Evolutionary conservation across 2,329 filamentous ascomycete genomes (phyloP), one percentile per base, ranked within the genome.

Genomic region (Fonsecaea erecta): DNA sequence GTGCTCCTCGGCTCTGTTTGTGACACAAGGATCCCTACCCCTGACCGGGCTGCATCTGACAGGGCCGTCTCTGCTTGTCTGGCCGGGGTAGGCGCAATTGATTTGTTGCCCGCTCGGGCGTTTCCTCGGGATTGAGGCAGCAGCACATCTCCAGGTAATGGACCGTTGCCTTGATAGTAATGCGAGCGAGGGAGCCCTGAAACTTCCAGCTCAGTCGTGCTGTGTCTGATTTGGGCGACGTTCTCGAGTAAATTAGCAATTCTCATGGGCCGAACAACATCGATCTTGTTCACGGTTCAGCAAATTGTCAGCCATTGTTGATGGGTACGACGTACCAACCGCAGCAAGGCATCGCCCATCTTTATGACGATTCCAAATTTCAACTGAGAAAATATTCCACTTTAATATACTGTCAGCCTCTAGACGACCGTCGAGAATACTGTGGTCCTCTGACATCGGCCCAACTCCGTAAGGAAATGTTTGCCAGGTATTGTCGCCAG

Each of bases 301-400:
- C 28, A 14, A 11, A 8, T 18, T 32, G 11, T 34, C 26, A 18
- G 0, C 26, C 8, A 32, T 16, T n/a, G 2, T 30, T 28, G 1
- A 32, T n/a, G 12, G 7, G 26, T 18, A n/a, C 26, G 26, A 51
- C 55, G 21, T 48, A 58, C 74, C n/a, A 77, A 74, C 9, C 71
- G 70, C 21, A 68, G 68, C 28, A 79, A 72, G 74, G 65, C 65
- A 52, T 85, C 78, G 0, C 84, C 84, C 78, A 86, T 82, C 72
- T 86, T 85, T 2, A 81, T 82, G 24, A 65, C 52, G 14, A 65
- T 57, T 14, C 63, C 75, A 77, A 78, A 63, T 62, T 73, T 72
- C 32, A 62, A 67, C 51, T 73, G 71, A 14, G 63, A 68, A 62
- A 73, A 73, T 12, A 73, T 71, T 8, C 77, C 77, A 65, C 55